A percentile compares a stretch with the other conserved stretches of the same genome.
Evolutionary conservation across 805 yeast species (phyloP).

Genomic region (Yamadazyma kitorensis): DNA sequence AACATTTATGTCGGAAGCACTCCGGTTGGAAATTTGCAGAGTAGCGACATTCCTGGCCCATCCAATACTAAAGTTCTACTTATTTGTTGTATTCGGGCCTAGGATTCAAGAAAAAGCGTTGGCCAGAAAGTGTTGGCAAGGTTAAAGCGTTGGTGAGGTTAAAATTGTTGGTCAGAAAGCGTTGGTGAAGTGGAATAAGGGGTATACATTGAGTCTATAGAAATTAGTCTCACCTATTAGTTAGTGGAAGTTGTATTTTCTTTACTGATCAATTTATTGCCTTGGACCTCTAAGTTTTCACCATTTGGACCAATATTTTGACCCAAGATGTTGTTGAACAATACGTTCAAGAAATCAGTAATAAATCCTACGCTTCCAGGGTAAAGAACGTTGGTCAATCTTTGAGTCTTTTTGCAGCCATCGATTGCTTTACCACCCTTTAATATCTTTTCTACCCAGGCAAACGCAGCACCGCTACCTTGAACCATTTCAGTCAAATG

Average conservation of each 20-base stretch:
- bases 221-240: too few relatives aligned
- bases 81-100: too few relatives aligned
- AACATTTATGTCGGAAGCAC: too few relatives aligned
- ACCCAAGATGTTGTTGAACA: conserved; percentile 4
- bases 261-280: background rate
- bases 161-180: too few relatives aligned
- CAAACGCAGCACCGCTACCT: conserved; percentile 19
- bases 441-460: conserved; percentile 18
- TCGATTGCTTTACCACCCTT: conserved; percentile 13
- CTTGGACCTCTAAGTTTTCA: conserved; percentile 5
- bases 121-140: too few relatives aligned
- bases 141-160: too few relatives aligned
- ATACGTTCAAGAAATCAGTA: background rate
- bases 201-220: too few relatives aligned
- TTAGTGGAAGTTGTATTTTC: background rate
- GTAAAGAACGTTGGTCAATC: conserved; percentile 46
- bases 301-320: conserved; percentile 9
- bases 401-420: conserved; percentile 44
- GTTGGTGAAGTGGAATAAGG: too few relatives aligned
- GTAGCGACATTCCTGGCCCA: too few relatives aligned
- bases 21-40: too few relatives aligned
- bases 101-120: too few relatives aligned
- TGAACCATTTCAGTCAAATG: conserved; percentile 15
- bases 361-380: conserved; percentile 20
- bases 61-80: too few relatives aligned